Conservation (phyloP, 345 rosid genomes). For the Arabidopsis arenosa region DNA sequence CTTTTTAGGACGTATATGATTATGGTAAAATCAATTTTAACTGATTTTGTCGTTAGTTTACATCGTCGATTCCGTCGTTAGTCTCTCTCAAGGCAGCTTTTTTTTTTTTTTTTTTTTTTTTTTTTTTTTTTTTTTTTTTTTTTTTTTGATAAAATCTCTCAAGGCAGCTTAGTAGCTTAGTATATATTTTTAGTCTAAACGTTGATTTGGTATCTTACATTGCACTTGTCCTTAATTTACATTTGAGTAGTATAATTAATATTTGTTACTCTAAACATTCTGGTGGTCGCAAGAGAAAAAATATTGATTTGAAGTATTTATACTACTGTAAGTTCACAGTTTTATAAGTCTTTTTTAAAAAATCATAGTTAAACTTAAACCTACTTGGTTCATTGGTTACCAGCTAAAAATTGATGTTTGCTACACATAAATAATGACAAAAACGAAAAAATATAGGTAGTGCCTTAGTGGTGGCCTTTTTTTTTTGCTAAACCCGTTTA, state of each 20-base stretch:
- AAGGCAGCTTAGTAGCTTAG: not conserved
- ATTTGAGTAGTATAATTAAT: not conserved
- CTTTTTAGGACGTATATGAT: not conserved
- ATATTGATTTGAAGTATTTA: not conserved
- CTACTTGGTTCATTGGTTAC: no score
- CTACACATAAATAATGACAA: not conserved
- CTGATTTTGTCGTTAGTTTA: no score
- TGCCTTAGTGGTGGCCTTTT: not conserved
- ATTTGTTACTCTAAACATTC: not conserved
- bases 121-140: no score
- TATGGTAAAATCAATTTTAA: not conserved
- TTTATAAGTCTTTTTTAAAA: no score
- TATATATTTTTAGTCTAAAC: not conserved
- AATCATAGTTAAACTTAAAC: no score
- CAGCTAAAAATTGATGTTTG: no score
- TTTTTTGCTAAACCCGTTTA: not conserved
- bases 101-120: no score
- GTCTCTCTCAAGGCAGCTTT: not conserved
- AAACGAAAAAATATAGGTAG: not conserved
- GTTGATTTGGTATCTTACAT: slow-evolving; percentile 2
- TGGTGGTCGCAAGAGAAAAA: not conserved
- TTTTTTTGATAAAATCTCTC: no score
- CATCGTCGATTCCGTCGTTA: not conserved
- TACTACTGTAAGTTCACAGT: no score
- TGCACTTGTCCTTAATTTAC: not conserved